Base-by-base conservation (phyloP, 225 moss, liverwort and hornwort genomes). In the Antitrichia curtipendula region DNA sequence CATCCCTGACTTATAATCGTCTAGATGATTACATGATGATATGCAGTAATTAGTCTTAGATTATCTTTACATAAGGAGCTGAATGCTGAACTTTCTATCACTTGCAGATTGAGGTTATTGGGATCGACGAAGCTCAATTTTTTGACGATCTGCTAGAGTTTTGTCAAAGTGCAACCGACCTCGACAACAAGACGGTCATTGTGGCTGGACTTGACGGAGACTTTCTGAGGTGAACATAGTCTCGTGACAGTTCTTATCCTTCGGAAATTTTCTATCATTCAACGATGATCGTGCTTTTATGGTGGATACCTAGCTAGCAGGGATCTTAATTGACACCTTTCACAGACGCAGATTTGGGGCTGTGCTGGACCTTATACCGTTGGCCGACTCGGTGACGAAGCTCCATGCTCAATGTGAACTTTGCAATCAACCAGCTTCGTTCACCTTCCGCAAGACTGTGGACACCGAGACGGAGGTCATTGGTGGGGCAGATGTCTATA, bases 101-200 rank as follows among this genome's bases (percentile, higher is more conserved):
- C 43, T 50, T 73, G 78, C 94, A 99, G 98, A 90, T 96, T 87
- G 95, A 97, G 83, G 94, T 99, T 41, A 95, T 99, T 92, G 99
- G 97, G 59, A 96, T 99, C 43, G 99, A 99, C 80, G 99, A 99
- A 91, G 97, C 97, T 75, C 97, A 99, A 83, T 97, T 99, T 85
- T 99, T 99, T 75, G 88, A 89, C 49, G 96, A 97, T 75, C 93
- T 99, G 34, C 81, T 95, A 28, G 91, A 94, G 43, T 99, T 97
- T 88, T 97, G 96, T 89, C 95, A 91, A 80, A 85, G 82, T 90
- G 97, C 98, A 84, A 95, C 97, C 57, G 96, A 98, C 77, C 85
- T 94, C 61, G 96, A 95, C 76, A 90, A 94, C 56, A 99, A 99
- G 90, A 96, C 90, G 50, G 70, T 97, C 50, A 93, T 99, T 82